A percentile compares a stretch with the other conserved stretches of the same genome.
Conservation (phyloP, 352 stramenopile species). For the Globisporangium carolinianum region DNA sequence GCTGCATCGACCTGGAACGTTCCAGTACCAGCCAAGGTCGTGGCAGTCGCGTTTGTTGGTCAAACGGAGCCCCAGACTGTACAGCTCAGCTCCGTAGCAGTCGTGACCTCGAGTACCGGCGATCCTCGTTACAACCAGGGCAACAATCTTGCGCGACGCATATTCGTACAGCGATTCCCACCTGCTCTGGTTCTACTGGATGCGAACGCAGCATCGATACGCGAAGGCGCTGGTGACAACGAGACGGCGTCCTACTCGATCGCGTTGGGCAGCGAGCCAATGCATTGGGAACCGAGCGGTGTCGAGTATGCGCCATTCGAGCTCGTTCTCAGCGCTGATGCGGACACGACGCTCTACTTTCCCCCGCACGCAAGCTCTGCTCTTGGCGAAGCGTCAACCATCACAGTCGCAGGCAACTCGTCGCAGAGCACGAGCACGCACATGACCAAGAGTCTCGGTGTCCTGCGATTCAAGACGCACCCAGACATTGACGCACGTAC, state of each 20-base stretch:
- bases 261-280: conserved; percentile 38
- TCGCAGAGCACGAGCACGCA: conserved; percentile 26
- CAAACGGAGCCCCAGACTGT: conserved; percentile 11
- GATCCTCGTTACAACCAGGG: conserved; percentile 37
- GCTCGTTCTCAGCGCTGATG: conserved; percentile 21
- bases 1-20: conserved; percentile 22
- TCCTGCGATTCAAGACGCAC: conserved; percentile 33
- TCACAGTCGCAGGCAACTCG: conserved; percentile 39
- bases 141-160: conserved; percentile 8
- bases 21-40: conserved; percentile 18
- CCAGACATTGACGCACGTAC: conserved; percentile 23
- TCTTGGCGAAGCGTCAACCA: conserved; percentile 14
- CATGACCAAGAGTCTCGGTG: conserved; percentile 23
- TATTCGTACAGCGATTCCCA: conserved; percentile 43
- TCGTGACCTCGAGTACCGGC: conserved; percentile 19
- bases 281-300: conserved; percentile 50
- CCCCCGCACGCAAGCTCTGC: conserved; percentile 5
- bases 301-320: conserved; percentile 29
- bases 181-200: conserved; percentile 29
- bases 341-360: conserved; percentile 44
- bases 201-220: conserved; percentile 19
- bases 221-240: conserved; percentile 33
- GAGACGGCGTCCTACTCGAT: conserved; percentile 27
- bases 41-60: conserved; percentile 5
- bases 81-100: conserved; percentile 19